Evolutionary conservation across 192 early-diverging fungal genomes (phyloP).

Genomic region (Entomortierella chlamydospora): DNA sequence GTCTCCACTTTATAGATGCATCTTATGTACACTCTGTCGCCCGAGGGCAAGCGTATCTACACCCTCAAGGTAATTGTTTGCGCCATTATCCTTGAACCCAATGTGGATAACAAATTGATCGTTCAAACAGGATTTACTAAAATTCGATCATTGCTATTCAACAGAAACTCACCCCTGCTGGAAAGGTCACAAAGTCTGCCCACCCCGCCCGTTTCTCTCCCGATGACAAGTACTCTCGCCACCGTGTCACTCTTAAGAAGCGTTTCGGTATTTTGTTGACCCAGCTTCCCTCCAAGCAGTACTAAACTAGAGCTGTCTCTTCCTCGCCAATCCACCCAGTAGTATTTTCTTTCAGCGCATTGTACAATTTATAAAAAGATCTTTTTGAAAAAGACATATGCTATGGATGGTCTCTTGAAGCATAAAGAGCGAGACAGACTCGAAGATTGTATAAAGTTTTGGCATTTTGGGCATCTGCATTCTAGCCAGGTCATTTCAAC

Average conservation of each 20-base stretch:
- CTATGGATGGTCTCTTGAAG: too few relatives aligned
- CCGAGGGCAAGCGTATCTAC: conserved; percentile 90
- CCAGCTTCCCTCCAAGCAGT: conserved; percentile 64
- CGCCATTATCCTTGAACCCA: too few relatives aligned
- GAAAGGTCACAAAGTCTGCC: conserved; percentile 93
- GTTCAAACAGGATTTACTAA: too few relatives aligned
- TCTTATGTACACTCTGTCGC: conserved; percentile 89
- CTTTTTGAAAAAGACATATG: conserved; percentile 2
- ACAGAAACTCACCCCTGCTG: conserved; percentile 84
- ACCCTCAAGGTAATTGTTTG: conserved; percentile 92
- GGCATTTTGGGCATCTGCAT: too few relatives aligned
- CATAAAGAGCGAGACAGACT: too few relatives aligned
- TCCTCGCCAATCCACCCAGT: not conserved
- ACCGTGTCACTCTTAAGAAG: conserved; percentile 96
- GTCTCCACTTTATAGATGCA: conserved; percentile 79
- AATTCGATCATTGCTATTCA: too few relatives aligned
- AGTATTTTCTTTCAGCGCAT: conserved; percentile 9
- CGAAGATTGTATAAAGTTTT: too few relatives aligned
- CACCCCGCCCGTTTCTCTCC: conserved; percentile 99
- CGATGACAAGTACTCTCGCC: conserved; percentile 98
- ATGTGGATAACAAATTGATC: too few relatives aligned
- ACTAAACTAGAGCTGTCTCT: conserved; percentile 11
- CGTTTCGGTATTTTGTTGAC: conserved; percentile 89
- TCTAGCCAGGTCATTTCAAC: too few relatives aligned
- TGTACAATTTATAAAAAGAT: conserved; percentile 30